Base-by-base conservation (phyloP, 1,284 basidiomycete species). In the Apiotrichum veenhuisii region DNA sequence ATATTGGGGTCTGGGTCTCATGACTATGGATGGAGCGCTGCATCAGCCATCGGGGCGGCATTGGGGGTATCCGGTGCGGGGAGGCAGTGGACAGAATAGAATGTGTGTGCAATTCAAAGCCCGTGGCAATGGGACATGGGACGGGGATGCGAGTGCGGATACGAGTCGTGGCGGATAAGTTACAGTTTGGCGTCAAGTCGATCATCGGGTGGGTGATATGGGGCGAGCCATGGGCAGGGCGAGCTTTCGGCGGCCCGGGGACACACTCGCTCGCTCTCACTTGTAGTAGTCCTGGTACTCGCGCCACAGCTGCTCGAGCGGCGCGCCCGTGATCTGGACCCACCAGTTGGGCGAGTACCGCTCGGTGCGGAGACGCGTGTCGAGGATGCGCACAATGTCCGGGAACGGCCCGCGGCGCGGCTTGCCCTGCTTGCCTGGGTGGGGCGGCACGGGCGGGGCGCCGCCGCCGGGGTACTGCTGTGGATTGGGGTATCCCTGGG, bases 211-310 rank as follows among this genome's bases (percentile, higher is more conserved):
- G n/a, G n/a, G n/a, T n/a, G n/a, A n/a, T n/a, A n/a, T n/a, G 42
- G 8, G 20, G 17, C 10, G 18, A 15, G 23, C 17, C 17, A 25
- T n/a, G 12, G 15, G 5, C 43, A 27, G 25, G n/a, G n/a, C n/a
- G n/a, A n/a, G n/a, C n/a, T n/a, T n/a, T n/a, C n/a, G n/a, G 7
- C 15, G n/a, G 9, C 27, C 10, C 44, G 44, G 8, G n/a, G 5
- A 20, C 10, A 20, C 20, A 8, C 15, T 5, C 27, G 4, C 1
- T 27, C 14, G 10, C 12, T 14, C 34, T 14, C 41, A 52, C 30
- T n/a, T 36, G 47, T 71, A 68, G 49, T 67, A 68, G 38, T 55
- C 62, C 38, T 69, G 27, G 56, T 71, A 73, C 52, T 61, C 57
- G 9, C 23, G 27, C 71, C 71, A 72, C 5, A 72, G 56, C 41